Percentiles rank a stretch among this genome's conserved stretches.
Evolutionary conservation across 352 stramenopile genomes (phyloP).

Genomic region (Globisporangium splendens): DNA sequence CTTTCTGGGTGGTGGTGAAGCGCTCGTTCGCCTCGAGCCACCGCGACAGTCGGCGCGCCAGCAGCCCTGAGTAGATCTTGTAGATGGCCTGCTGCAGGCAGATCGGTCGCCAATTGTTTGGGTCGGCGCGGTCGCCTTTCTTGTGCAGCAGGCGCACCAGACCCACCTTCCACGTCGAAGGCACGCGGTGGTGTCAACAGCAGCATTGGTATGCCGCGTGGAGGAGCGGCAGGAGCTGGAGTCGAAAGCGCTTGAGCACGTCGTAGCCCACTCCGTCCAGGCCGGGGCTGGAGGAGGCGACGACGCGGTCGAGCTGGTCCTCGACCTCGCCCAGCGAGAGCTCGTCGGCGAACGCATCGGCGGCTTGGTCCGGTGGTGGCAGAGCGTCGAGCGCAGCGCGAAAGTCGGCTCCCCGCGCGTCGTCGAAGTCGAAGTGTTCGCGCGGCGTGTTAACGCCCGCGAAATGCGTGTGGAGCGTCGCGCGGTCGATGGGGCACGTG

Average conservation of each 20-base stretch:
- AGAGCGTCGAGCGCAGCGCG: background rate
- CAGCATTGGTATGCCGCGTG: constrained; percentile 12
- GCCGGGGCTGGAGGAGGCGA: constrained; percentile 4
- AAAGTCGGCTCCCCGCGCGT: too few relatives aligned
- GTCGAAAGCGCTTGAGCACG: constrained; percentile 9
- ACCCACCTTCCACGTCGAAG: constrained; percentile 20
- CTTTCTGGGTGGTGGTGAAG: constrained; percentile 15
- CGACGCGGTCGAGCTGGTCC: constrained; percentile 11
- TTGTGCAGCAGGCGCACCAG: constrained; percentile 21
- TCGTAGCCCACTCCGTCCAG: too few relatives aligned
- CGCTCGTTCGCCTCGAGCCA: constrained; percentile 22
- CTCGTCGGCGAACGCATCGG: too few relatives aligned
- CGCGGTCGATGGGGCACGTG: too few relatives aligned
- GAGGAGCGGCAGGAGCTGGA: constrained; percentile 13
- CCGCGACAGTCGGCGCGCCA: constrained; percentile 13
- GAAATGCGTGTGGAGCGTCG: too few relatives aligned
- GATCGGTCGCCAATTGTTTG: constrained; percentile 30
- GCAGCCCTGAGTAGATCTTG: constrained; percentile 26
- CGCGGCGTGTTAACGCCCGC: too few relatives aligned
- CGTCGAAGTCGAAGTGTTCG: too few relatives aligned
- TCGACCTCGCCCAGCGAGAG: constrained; percentile 21
- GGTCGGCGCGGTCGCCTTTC: constrained; percentile 16
- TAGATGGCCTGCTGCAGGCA: constrained; percentile 29
- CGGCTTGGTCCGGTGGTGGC: background rate
- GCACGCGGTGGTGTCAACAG: constrained; percentile 14